phyloP scores from a whole-genome alignment of 768 basidiomycete genomes.

The Tricholoma furcatifolium region DNA sequence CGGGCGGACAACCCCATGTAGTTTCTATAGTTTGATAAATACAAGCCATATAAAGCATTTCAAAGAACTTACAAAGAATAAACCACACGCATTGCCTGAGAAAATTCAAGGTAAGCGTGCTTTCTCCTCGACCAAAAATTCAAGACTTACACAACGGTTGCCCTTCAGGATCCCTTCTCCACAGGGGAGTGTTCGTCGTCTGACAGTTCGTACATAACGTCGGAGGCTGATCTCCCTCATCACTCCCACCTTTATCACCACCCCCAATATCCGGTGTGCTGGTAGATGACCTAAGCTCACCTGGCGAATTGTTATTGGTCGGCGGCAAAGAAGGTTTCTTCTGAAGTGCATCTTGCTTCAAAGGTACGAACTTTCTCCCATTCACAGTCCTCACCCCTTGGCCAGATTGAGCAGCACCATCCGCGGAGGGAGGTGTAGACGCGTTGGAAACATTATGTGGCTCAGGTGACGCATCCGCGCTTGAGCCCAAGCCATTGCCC shows the following conservation, averaged over 20 bases:
- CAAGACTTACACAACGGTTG: conserved; percentile 78
- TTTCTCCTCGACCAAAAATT: not conserved
- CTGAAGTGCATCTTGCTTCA: conserved; percentile 57
- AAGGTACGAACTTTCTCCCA: conserved; percentile 61
- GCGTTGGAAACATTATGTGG: conserved; percentile 68
- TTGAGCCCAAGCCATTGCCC: conserved; percentile 66
- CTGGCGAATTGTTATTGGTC: conserved; percentile 23
- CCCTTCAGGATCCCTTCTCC: conserved; percentile 91
- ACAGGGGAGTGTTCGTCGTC: conserved; percentile 92
- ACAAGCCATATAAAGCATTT: conserved; percentile 7
- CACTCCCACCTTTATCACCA: conserved; percentile 44
- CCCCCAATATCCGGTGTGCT: conserved; percentile 64
- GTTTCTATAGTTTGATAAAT: conserved; percentile 56
- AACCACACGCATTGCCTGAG: conserved; percentile 84
- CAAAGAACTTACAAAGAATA: conserved; percentile 81
- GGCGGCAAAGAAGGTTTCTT: conserved; percentile 47
- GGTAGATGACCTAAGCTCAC: conserved; percentile 51
- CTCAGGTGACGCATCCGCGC: conserved; percentile 74
- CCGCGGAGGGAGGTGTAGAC: conserved; percentile 70
- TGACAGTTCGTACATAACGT: conserved; percentile 94
- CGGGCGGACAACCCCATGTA: conserved; percentile 93
- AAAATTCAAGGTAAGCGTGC: conserved; percentile 15
- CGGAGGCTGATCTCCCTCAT: conserved; percentile 68
- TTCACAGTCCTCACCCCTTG: conserved; percentile 25
- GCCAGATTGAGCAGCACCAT: conserved; percentile 35